A percentile compares a stretch with the other conserved stretches of the same genome.
phyloP scores from a whole-genome alignment of 495 filamentous ascomycete genomes.

The Oidiodendron maius region DNA sequence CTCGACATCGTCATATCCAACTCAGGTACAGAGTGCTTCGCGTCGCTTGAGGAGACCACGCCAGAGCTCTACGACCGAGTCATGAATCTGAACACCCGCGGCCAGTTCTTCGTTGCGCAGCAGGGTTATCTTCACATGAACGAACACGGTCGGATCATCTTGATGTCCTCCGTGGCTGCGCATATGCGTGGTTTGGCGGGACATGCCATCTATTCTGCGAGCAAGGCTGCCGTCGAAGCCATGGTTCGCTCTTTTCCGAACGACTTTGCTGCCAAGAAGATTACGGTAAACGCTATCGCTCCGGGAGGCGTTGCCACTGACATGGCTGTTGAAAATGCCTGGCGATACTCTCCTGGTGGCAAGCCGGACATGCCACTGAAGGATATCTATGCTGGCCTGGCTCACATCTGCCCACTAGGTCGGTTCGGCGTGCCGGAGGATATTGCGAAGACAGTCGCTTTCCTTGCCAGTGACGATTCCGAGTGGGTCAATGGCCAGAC shows the following conservation, averaged over 20 bases:
- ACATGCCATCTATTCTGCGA: slow-evolving; percentile 69
- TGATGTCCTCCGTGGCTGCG: slow-evolving; percentile 60
- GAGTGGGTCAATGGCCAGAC: slow-evolving; percentile 56
- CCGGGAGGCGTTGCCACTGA: slow-evolving; percentile 65
- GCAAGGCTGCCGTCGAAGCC: slow-evolving; percentile 71
- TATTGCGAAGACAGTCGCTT: slow-evolving; percentile 53
- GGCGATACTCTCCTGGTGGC: slow-evolving; percentile 58
- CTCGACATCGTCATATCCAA: slow-evolving; percentile 74
- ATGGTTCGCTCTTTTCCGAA: slow-evolving; percentile 56
- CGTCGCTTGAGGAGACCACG: slow-evolving; percentile 61
- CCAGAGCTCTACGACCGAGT: slow-evolving; percentile 72
- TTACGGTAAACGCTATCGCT: slow-evolving; percentile 61
- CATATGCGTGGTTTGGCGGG: slow-evolving; percentile 61
- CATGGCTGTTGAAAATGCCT: slow-evolving; percentile 61
- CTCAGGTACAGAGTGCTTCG: slow-evolving; percentile 58
- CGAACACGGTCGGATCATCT: slow-evolving; percentile 60
- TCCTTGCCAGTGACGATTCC: slow-evolving; percentile 58
- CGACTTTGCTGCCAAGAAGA: slow-evolving; percentile 38
- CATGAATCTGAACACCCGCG: slow-evolving; percentile 71
- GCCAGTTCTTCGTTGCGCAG: slow-evolving; percentile 80
- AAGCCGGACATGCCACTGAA: slow-evolving; percentile 27
- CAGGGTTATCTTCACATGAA: slow-evolving; percentile 65
- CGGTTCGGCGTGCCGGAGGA: not conserved
- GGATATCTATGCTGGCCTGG: not conserved
- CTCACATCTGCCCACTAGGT: not conserved